Base-by-base conservation (phyloP, 2,329 filamentous ascomycete genomes). In the Nemania sp. region DNA sequence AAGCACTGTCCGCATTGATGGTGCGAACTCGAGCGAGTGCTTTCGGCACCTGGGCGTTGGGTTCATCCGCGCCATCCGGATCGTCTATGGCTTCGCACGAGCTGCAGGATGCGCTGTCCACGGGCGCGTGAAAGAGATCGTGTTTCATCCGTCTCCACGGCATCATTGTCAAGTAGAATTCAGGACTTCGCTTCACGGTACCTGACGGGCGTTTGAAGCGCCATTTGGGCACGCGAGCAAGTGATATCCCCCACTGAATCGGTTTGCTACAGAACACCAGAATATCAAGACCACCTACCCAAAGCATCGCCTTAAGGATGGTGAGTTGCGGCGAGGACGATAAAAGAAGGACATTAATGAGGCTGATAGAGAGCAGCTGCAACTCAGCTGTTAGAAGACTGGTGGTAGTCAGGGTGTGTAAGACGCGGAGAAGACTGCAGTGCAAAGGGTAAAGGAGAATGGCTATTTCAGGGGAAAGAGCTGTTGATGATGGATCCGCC, bases 211-310 rank as follows among this genome's bases (percentile, higher is more conserved):
- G 85, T 68, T 87, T 84, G 69, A 98, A 93, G 45, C 93, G 90
- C 92, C 94, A 97, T 68, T 87, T 92, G 2, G 95, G 95, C 17
- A 98, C 91, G 59, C 94, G 84, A 52, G 94, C 93, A 62, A 99
- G 79, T 25, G 89, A 84, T 54, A 98, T 89, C 47, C 91, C 92
- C 90, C 91, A 96, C 68, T 83, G 84, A 37, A 98, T 85, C 12
- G 95, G 85, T 32, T 87, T 83, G 32, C 86, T 85, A 71, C 92
- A 96, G 5, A 85, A 78, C 3, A 94, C 77, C 54, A 97, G 86
- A 15, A 96, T 75, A 47, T 86, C 83, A 32, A 97, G 75, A 1
- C 93, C 92, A n/a, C 94, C 88, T 46, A 88, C 81, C 90, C 91
- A 97, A 57, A 97, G 81, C 55, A 98, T 79, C 15, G 90, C 87